Percentiles rank a stretch among this genome's conserved stretches.
These are phyloP conservation scores for Eudorina sp. DNA, from an alignment of 139 green algal species.

Conservation along the genomic window DNA sequence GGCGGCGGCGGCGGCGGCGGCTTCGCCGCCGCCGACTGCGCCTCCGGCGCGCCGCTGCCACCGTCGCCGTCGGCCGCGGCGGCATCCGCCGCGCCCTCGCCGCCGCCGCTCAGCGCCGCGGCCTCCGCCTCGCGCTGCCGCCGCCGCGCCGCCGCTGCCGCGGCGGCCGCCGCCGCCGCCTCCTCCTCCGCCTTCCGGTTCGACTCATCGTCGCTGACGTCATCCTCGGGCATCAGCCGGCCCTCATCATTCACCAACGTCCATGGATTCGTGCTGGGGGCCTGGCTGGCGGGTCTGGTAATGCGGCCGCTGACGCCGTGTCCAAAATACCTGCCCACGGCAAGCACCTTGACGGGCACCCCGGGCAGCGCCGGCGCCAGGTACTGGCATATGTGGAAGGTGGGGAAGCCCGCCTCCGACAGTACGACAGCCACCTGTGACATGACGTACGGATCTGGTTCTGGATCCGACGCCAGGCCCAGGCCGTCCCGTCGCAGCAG, in stretches of 20 bases:
- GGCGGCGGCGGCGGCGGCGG: neutral
- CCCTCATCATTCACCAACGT: neutral
- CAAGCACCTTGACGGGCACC: neutral
- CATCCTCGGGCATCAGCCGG: neutral
- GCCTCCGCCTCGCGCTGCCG: neutral
- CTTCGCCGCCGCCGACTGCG: neutral
- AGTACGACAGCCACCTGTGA: conserved; percentile 40
- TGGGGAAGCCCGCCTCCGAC: conserved; percentile 15
- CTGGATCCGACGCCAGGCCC: neutral
- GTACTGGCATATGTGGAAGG: conserved; percentile 46
- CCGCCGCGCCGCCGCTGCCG: neutral
- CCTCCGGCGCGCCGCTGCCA: neutral
- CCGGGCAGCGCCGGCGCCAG: neutral
- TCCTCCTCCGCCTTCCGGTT: neutral
- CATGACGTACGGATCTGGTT: conserved; percentile 10
- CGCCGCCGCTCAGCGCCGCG: neutral
- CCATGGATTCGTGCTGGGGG: neutral
- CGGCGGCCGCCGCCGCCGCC: neutral
- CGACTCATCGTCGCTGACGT: neutral
- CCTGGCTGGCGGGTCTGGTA: neutral
- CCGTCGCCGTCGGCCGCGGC: neutral
- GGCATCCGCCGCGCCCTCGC: neutral
- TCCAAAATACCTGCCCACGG: conserved; percentile 10
- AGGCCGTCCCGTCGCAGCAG: conserved; percentile 25
- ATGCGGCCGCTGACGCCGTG: neutral